These are phyloP conservation scores for Phialemonium atrogriseum DNA, from an alignment of 2,329 filamentous ascomycete species.

Conservation along the genomic window DNA sequence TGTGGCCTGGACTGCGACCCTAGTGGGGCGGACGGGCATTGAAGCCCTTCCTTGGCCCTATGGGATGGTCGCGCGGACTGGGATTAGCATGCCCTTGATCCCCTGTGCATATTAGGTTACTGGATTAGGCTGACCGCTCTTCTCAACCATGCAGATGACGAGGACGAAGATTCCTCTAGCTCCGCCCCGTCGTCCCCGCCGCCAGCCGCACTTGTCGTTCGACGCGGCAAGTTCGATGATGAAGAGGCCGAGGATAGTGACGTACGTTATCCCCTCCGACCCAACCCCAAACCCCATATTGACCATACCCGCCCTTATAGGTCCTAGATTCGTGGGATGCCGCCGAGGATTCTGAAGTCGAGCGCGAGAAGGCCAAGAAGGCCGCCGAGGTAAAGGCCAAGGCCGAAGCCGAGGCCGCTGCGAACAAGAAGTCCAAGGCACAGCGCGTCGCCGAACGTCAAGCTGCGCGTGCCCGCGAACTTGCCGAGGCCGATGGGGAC, in stretches of 20 bases:
- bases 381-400: slow-evolving; percentile 80
- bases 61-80: background rate
- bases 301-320: slow-evolving; percentile 34
- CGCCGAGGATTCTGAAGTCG: slow-evolving; percentile 91
- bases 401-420: slow-evolving; percentile 78
- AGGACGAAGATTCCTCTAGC: slow-evolving; percentile 27
- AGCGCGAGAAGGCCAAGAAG: slow-evolving; percentile 90
- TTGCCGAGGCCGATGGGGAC: slow-evolving; percentile 45
- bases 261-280: slow-evolving; percentile 39
- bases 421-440: slow-evolving; percentile 82
- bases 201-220: too few relatives aligned
- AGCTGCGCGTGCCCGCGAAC: slow-evolving; percentile 46
- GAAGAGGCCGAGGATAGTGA: slow-evolving; percentile 77
- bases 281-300: background rate
- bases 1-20: background rate
- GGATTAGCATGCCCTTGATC: background rate
- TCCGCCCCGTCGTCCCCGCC: slow-evolving; percentile 26
- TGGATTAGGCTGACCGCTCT: slow-evolving; percentile 14
- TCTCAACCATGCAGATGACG: slow-evolving; percentile 21
- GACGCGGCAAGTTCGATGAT: slow-evolving; percentile 72
- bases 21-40: background rate
- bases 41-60: background rate
- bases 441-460: slow-evolving; percentile 78
- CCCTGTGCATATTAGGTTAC: slow-evolving; percentile 1
- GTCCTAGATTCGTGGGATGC: slow-evolving; percentile 96